These are phyloP conservation scores for Isatis lusitanica DNA, from an alignment of 441 rosid species.

Conservation along the genomic window DNA sequence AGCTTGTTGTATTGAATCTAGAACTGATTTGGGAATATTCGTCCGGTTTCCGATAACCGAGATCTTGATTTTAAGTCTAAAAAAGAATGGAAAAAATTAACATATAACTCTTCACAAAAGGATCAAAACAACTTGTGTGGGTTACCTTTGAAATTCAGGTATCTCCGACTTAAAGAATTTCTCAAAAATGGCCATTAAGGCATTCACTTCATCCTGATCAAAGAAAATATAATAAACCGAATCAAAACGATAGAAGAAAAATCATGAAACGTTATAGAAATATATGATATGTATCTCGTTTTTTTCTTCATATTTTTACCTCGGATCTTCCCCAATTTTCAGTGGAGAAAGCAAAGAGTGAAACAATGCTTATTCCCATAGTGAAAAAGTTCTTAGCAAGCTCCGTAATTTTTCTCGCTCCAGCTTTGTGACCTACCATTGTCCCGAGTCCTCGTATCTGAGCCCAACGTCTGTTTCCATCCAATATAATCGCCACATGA, in stretches of 20 bases:
- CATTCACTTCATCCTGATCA: background rate
- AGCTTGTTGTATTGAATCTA: background rate
- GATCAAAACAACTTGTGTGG: background rate
- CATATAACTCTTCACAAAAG: background rate
- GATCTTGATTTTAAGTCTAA: constrained; percentile 6
- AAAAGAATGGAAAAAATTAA: background rate
- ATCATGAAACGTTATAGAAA: background rate
- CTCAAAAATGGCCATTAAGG: background rate
- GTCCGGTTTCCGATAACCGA: constrained; percentile 9
- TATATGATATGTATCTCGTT: no score
- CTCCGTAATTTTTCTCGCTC: background rate
- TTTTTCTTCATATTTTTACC: background rate
- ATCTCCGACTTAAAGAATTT: background rate
- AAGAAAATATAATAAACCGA: background rate
- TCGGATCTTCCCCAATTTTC: background rate
- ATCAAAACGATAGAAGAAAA: background rate
- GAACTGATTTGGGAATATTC: background rate
- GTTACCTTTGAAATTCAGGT: background rate
- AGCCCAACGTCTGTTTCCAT: background rate
- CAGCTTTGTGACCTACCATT: constrained; percentile 28
- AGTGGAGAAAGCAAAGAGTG: background rate
- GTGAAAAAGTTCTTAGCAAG: background rate
- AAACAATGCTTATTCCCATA: background rate
- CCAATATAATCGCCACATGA: constrained; percentile 23
- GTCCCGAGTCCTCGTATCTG: background rate